Evolutionary conservation across 345 rosid species (phyloP).

Genomic region (Citrus glauca): DNA sequence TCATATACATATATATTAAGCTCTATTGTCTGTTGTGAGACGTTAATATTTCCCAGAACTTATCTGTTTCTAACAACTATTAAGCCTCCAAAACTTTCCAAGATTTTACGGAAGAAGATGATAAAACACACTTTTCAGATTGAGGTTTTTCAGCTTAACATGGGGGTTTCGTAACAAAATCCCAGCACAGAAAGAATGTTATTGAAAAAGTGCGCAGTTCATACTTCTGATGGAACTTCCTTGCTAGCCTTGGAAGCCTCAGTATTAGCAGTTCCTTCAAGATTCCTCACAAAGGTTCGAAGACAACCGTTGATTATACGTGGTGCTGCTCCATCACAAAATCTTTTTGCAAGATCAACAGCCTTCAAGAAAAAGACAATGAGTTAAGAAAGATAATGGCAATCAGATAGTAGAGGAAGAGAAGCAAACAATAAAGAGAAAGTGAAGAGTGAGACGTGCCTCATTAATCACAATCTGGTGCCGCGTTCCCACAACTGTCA

Average conservation of each 20-base stretch:
- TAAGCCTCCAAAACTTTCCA: not conserved
- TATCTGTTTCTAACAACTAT: not conserved
- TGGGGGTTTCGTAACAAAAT: not conserved
- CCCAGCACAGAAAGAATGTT: not conserved
- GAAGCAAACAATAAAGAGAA: not conserved
- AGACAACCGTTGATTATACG: slow-evolving; percentile 92
- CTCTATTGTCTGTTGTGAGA: not conserved
- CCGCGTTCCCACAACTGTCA: slow-evolving; percentile 70
- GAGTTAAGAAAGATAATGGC: not conserved
- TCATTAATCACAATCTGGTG: slow-evolving; percentile 95
- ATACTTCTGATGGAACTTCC: slow-evolving; percentile 19
- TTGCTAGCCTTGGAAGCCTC: slow-evolving; percentile 31
- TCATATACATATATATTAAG: slow-evolving; percentile 14
- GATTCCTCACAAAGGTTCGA: slow-evolving; percentile 72
- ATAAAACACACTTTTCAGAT: not conserved
- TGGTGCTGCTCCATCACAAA: slow-evolving; percentile 94
- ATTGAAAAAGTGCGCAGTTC: not conserved
- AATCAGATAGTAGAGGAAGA: not conserved
- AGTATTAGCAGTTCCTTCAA: slow-evolving; percentile 21
- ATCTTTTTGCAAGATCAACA: slow-evolving; percentile 94
- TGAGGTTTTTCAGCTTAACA: not conserved
- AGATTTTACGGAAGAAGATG: not conserved
- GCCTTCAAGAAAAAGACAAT: slow-evolving; percentile 44
- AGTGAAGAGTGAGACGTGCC: slow-evolving; percentile 27
- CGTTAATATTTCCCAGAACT: not conserved